Evolutionary conservation across 2,329 filamentous ascomycete genomes (phyloP), one percentile per base, ranked within the genome.

Genomic region (Paracorniculantispora psalliotae): DNA sequence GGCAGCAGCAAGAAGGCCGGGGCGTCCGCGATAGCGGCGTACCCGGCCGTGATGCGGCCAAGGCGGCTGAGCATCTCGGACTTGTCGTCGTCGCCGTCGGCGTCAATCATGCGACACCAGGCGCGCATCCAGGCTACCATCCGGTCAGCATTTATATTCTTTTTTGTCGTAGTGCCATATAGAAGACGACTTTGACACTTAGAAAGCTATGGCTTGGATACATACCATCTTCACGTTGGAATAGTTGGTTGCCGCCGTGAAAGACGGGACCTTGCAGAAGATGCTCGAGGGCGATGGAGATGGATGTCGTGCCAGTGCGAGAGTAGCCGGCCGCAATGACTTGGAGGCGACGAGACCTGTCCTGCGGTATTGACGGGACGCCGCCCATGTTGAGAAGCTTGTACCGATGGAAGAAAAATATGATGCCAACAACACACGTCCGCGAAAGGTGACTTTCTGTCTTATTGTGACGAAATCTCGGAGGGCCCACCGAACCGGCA

Each of bases 271-370:
- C 79, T 39, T 77, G 66, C 6, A 81, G 74, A 3, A 82, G 71
- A 59, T 74, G 77, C 60, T 71, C 72, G 9, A 82, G 67, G 1
- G 80, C 80, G 41, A 74, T 63, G 35, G 75, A 75, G 70, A 81
- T 78, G 25, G 80, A 80, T 10, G 79, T 70, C 1, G 79, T 81
- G 15, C 79, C 79, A 1, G 79, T 81, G 39, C 79, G 72, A 15
- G 78, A 70, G 61, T 72, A 74, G 47, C 74, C 73, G 6, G 74
- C 75, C 23, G 72, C 73, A 59, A 78, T 78, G 58, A 78, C 76
- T 62, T 75, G 67, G 55, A 79, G 63, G 48, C 52, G 65, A 50
- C 66, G 65, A 17, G 64, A 66, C 48, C 61, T 66, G 56, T 74
- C 70, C 10, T 64, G 66, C 8, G 71, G 71, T 53, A 71, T 63